phyloP scores from a whole-genome alignment of 106 monocot genomes.

The Dioscorea dumetorum region DNA sequence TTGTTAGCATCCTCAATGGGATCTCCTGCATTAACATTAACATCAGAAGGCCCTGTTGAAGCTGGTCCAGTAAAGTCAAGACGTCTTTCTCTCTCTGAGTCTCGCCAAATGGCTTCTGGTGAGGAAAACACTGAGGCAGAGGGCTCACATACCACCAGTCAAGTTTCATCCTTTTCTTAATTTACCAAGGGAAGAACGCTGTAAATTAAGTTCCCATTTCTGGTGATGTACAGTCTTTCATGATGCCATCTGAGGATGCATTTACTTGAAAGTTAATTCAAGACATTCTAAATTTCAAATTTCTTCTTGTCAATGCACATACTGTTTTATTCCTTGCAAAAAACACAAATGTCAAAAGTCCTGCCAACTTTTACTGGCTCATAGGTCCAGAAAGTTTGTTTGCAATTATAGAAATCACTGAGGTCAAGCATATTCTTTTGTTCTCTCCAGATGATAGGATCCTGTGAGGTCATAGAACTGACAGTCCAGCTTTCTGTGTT shows the following conservation, averaged over 20 bases:
- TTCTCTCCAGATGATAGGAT: too few relatives aligned
- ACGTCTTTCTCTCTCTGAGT: conserved; percentile 16
- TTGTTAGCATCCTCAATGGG: conserved; percentile 23
- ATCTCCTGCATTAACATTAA: conserved; percentile 20
- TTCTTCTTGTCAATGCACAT: conserved; percentile 9
- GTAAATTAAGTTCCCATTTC: conserved; percentile 11
- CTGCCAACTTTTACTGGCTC: too few relatives aligned
- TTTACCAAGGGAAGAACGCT: not conserved
- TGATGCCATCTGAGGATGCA: conserved; percentile 8
- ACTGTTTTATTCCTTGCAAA: not conserved
- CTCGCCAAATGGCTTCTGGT: conserved; percentile 22
- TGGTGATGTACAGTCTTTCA: conserved; percentile 11
- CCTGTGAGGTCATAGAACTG: too few relatives aligned
- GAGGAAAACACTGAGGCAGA: conserved; percentile 30
- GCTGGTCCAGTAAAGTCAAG: conserved; percentile 14
- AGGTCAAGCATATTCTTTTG: too few relatives aligned
- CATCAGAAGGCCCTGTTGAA: conserved; percentile 25
- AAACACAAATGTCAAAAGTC: not conserved
- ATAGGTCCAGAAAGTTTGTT: too few relatives aligned
- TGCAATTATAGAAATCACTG: too few relatives aligned
- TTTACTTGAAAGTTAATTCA: not conserved
- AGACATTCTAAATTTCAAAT: conserved; percentile 4
- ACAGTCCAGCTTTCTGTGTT: too few relatives aligned
- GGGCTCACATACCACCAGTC: conserved; percentile 12
- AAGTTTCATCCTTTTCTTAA: conserved; percentile 22